Percentiles rank a stretch among this genome's conserved stretches.
Conservation (phyloP, 2,329 filamentous ascomycete species). For the Rugonectria rugulosa region DNA sequence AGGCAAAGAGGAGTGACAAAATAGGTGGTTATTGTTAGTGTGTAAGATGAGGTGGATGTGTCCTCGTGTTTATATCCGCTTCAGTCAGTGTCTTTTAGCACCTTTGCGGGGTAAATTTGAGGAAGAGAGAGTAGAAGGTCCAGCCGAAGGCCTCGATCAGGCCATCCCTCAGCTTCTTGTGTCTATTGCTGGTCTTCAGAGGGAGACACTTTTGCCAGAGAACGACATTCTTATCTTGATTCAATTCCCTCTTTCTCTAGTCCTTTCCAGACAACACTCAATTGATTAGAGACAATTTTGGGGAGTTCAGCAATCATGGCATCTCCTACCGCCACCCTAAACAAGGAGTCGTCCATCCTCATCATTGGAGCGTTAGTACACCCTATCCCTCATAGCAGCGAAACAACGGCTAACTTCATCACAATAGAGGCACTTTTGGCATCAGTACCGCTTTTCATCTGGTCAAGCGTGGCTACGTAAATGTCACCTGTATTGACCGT, state of each 20-base stretch:
- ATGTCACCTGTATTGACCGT: slow-evolving; percentile 27
- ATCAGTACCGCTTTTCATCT: slow-evolving; percentile 20
- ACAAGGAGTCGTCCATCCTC: slow-evolving; percentile 13
- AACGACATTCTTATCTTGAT: no score
- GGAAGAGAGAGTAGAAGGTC: slow-evolving; percentile 11
- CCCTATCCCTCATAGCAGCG: background rate
- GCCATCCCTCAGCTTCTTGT: no score
- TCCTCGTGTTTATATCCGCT: background rate
- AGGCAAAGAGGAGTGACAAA: background rate
- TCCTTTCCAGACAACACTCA: no score
- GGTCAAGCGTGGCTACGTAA: slow-evolving; percentile 21
- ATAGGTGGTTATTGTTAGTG: background rate
- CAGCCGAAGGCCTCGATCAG: background rate
- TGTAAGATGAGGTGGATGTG: background rate
- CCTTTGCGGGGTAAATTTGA: slow-evolving; percentile 10
- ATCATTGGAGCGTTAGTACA: slow-evolving; percentile 20
- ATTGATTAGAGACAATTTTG: background rate
- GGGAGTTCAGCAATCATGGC: background rate
- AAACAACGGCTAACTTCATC: background rate
- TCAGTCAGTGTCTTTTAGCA: no score
- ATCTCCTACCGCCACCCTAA: background rate
- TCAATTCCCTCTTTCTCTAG: no score
- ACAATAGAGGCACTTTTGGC: slow-evolving; percentile 17
- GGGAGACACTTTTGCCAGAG: no score
- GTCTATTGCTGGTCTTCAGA: background rate